Conservation (phyloP, 768 basidiomycete species). For the Tricholoma furcatifolium region DNA sequence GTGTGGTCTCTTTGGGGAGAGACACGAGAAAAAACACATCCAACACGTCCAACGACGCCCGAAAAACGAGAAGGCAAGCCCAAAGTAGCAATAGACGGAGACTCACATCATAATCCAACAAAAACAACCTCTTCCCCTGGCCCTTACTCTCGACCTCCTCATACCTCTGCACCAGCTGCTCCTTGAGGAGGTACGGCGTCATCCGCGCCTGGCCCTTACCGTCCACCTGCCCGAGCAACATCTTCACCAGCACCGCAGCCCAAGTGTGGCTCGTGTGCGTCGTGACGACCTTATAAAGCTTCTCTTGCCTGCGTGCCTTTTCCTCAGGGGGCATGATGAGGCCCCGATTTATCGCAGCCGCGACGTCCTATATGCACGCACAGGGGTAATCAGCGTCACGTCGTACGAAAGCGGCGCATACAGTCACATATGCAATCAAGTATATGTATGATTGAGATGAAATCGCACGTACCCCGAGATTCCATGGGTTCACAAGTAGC, state of each 20-base stretch:
- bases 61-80: neutral
- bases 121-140: conserved; percentile 80
- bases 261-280: conserved; percentile 93
- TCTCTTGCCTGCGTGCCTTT: conserved; percentile 70
- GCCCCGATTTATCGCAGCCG: conserved; percentile 86
- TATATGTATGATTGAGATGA: neutral
- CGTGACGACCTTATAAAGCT: conserved; percentile 80
- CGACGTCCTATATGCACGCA: conserved; percentile 60
- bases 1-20: neutral
- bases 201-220: conserved; percentile 75
- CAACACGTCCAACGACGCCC: neutral
- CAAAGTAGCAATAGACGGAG: neutral
- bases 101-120: conserved; percentile 95
- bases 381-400: neutral
- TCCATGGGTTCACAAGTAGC: conserved; percentile 94
- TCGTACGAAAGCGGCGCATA: neutral
- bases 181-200: conserved; percentile 80
- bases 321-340: conserved; percentile 79
- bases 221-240: conserved; percentile 81
- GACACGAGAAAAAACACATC: neutral
- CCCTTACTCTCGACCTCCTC: conserved; percentile 71
- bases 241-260: conserved; percentile 87
- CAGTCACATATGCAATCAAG: no score
- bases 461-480: conserved; percentile 65
- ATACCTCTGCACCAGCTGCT: conserved; percentile 60